These are phyloP conservation scores for Protomyces macrosporus DNA, from an alignment of 1,139 yeast genomes.

Conservation along the genomic window DNA sequence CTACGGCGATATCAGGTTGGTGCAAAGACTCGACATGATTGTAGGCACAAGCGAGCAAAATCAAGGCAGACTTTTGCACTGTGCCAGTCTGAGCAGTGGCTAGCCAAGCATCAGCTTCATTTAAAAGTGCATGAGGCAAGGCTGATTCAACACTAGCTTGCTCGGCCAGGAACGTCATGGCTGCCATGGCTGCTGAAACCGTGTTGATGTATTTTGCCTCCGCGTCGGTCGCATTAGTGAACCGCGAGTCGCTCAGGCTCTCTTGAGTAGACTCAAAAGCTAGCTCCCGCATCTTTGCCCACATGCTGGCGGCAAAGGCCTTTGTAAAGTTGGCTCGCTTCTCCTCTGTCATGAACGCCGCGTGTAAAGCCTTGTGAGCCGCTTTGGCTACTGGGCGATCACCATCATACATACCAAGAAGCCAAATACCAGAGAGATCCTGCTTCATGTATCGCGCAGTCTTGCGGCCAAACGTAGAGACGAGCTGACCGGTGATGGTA, in stretches of 20 bases:
- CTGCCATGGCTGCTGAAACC: neutral
- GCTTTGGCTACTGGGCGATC: slow-evolving; percentile 21
- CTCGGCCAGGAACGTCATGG: neutral
- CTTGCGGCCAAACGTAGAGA: neutral
- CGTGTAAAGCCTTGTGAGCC: slow-evolving; percentile 14
- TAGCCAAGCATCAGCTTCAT: slow-evolving; percentile 3
- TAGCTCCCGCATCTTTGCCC: neutral
- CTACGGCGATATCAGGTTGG: too few relatives aligned
- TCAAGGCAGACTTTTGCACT: neutral
- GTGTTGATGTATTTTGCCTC: slow-evolving; percentile 22
- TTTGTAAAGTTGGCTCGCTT: slow-evolving; percentile 1
- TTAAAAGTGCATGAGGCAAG: neutral
- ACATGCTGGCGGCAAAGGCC: slow-evolving; percentile 1
- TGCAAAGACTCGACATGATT: neutral
- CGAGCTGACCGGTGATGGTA: slow-evolving; percentile 5
- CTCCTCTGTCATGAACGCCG: slow-evolving; percentile 3
- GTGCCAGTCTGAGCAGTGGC: neutral
- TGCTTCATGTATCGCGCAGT: slow-evolving; percentile 1
- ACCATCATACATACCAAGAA: slow-evolving; percentile 10
- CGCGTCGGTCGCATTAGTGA: slow-evolving; percentile 25
- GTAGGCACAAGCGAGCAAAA: neutral
- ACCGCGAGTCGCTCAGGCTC: slow-evolving; percentile 27
- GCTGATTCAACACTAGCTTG: neutral
- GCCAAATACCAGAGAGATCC: slow-evolving; percentile 5
- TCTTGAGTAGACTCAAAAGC: slow-evolving; percentile 1